Conservation (phyloP, 495 filamentous ascomycete genomes). For the Aspergillus kassunensis region DNA sequence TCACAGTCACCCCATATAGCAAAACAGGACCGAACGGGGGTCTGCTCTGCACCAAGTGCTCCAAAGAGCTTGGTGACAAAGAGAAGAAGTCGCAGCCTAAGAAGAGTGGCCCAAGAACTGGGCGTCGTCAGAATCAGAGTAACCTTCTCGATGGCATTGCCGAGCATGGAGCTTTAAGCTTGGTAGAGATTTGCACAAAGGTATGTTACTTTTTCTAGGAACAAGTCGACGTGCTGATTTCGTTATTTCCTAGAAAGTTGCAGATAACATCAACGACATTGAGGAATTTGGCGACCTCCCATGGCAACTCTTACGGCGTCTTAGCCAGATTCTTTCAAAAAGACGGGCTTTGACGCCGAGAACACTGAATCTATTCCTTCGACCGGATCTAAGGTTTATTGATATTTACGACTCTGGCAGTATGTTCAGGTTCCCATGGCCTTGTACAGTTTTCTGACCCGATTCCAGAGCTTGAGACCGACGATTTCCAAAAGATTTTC, state of each 20-base stretch:
- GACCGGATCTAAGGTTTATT: slow-evolving; percentile 60
- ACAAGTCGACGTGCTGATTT: background rate
- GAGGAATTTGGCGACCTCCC: slow-evolving; percentile 83
- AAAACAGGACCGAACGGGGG: slow-evolving; percentile 78
- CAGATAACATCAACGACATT: slow-evolving; percentile 73
- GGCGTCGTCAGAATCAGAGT: slow-evolving; percentile 70
- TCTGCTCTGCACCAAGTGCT: slow-evolving; percentile 78
- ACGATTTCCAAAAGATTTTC: slow-evolving; percentile 78
- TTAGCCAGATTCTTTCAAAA: slow-evolving; percentile 79
- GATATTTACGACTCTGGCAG: slow-evolving; percentile 75
- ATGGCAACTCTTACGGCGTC: slow-evolving; percentile 58
- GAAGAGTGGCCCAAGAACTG: slow-evolving; percentile 48
- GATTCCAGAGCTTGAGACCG: slow-evolving; percentile 55
- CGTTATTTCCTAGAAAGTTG: slow-evolving; percentile 55
- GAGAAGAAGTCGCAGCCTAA: slow-evolving; percentile 58
- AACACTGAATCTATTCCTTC: slow-evolving; percentile 76
- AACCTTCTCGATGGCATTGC: slow-evolving; percentile 72
- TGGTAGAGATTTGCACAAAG: slow-evolving; percentile 77
- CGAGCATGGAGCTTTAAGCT: slow-evolving; percentile 61
- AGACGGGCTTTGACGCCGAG: slow-evolving; percentile 63
- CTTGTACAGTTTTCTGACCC: slow-evolving; percentile 12
- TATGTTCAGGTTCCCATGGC: slow-evolving; percentile 26
- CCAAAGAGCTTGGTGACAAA: slow-evolving; percentile 66
- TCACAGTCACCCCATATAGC: slow-evolving; percentile 90
- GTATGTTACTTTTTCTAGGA: slow-evolving; percentile 21